These are phyloP conservation scores for Daldinia sp. DNA, from an alignment of 2,329 filamentous ascomycete species.

Conservation along the genomic window DNA sequence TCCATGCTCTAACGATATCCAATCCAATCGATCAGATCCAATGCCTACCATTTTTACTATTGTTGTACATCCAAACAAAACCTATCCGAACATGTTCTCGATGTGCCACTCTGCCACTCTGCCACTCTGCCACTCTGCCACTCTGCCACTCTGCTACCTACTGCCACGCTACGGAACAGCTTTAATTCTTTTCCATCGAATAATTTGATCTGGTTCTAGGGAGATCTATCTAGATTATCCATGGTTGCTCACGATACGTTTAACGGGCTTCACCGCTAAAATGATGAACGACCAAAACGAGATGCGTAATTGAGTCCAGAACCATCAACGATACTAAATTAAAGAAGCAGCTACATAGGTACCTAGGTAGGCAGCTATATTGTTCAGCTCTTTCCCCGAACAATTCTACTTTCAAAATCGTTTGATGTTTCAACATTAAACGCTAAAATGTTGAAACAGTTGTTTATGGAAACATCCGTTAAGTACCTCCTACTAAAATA, in stretches of 20 bases:
- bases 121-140: no score
- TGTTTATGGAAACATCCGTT: not conserved
- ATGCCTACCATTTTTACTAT: no score
- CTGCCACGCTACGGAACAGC: no score
- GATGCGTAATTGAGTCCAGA: not conserved
- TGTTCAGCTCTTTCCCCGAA: not conserved
- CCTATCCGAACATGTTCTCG: not conserved
- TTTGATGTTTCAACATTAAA: not conserved
- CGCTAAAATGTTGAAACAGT: not conserved
- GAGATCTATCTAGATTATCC: not conserved
- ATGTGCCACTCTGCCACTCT: not conserved
- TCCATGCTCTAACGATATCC: not conserved
- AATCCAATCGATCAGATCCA: slow-evolving; percentile 7
- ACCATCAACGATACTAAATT: no score
- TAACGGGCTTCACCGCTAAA: not conserved
- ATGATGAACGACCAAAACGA: not conserved
- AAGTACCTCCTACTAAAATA: no score
- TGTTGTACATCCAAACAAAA: not conserved
- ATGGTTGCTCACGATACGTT: not conserved
- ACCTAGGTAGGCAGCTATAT: no score
- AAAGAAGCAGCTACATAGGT: not conserved
- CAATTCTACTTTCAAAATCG: not conserved
- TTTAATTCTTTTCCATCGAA: not conserved
- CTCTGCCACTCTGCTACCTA: no score
- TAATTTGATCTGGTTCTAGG: not conserved